Evolutionary conservation across 768 basidiomycete species (phyloP).

Genomic region (Collybia sp.): DNA sequence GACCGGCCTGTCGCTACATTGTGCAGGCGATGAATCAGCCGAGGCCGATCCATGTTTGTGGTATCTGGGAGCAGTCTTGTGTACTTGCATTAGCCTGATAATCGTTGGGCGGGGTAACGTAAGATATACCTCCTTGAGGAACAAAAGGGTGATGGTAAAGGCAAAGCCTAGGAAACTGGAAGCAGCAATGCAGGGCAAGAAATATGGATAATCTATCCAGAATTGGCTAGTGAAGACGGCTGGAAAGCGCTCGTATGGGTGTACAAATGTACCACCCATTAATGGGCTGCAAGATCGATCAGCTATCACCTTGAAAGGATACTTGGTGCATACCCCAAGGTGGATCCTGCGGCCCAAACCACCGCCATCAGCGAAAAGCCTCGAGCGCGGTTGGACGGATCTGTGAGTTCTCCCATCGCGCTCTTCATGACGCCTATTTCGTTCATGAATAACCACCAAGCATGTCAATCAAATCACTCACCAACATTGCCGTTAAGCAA

Average conservation of each 20-base stretch:
- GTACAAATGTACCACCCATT: slow-evolving; percentile 19
- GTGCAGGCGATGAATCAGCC: neutral
- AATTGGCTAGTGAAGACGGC: slow-evolving; percentile 36
- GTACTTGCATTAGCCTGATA: neutral
- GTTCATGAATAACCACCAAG: neutral
- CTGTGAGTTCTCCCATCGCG: slow-evolving; percentile 44
- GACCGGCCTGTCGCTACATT: neutral
- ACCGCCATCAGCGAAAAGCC: slow-evolving; percentile 9
- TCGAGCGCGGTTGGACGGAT: slow-evolving; percentile 31
- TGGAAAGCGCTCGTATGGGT: slow-evolving; percentile 25
- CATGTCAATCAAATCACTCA: slow-evolving; percentile 8
- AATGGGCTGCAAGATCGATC: slow-evolving; percentile 3
- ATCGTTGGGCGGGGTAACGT: neutral
- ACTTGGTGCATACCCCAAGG: slow-evolving; percentile 20
- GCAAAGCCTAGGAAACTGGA: slow-evolving; percentile 1
- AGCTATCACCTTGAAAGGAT: slow-evolving; percentile 8
- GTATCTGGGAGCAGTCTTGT: neutral
- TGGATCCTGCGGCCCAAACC: slow-evolving; percentile 15
- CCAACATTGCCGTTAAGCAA: slow-evolving; percentile 56
- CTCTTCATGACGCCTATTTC: slow-evolving; percentile 45
- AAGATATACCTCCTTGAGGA: slow-evolving; percentile 16
- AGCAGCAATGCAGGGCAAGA: slow-evolving; percentile 5
- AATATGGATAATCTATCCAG: slow-evolving; percentile 8
- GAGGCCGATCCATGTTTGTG: neutral
- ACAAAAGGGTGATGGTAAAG: neutral